Evolutionary conservation across 495 filamentous ascomycete genomes (phyloP).

Genomic region (Aspergillus incahuasiensis): DNA sequence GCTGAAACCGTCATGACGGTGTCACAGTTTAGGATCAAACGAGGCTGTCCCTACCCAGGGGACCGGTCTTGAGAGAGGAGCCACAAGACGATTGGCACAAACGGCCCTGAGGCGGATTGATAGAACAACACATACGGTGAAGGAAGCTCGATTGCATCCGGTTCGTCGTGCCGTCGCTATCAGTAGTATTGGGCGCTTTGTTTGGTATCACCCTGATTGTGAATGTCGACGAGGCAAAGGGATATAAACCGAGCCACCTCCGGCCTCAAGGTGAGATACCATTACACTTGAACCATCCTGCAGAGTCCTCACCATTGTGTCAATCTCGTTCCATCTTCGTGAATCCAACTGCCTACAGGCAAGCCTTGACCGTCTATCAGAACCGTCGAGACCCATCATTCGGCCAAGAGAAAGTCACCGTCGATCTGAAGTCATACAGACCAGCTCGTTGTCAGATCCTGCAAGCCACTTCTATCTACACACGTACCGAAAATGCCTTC

Average conservation of each 20-base stretch:
- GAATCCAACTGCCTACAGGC: background rate
- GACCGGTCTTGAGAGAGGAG: conserved; percentile 14
- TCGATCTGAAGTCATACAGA: background rate
- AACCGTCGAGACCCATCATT: background rate
- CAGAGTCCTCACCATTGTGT: background rate
- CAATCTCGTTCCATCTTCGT: background rate
- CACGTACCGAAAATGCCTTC: conserved; percentile 21
- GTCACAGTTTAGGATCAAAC: conserved; percentile 22
- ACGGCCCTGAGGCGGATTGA: conserved; percentile 14
- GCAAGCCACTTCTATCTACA: background rate
- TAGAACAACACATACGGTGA: conserved; percentile 19
- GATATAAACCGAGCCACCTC: conserved; percentile 7
- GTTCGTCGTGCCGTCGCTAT: conserved; percentile 13
- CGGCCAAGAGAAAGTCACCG: background rate
- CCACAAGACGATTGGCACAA: conserved; percentile 23
- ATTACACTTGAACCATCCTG: background rate
- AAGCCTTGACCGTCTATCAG: background rate
- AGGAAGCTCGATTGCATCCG: conserved; percentile 10
- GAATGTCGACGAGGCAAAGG: background rate
- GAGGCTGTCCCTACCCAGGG: conserved; percentile 14
- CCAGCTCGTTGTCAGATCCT: background rate
- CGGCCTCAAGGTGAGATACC: background rate
- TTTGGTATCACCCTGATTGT: conserved; percentile 17
- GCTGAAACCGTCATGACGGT: conserved; percentile 20
- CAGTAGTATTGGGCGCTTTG: conserved; percentile 17